A percentile compares a stretch with the other conserved stretches of the same genome.
Conservation (phyloP, 495 filamentous ascomycete species). For the Rostrohypoxylon terebratum region DNA sequence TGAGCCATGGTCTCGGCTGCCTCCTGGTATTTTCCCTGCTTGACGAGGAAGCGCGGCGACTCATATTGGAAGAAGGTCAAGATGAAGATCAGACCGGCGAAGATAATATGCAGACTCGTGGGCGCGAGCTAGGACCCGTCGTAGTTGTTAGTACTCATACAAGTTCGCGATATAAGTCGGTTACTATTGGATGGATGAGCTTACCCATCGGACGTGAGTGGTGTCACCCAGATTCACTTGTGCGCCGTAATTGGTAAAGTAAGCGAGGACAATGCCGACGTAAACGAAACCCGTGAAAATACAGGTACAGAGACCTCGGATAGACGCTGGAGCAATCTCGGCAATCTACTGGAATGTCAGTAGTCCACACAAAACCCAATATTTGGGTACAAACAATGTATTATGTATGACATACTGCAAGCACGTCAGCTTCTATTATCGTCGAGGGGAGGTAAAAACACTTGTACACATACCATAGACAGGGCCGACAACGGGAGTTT, state of each 20-base stretch:
- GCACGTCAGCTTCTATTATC: slow-evolving; percentile 15
- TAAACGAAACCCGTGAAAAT: slow-evolving; percentile 75
- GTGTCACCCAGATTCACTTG: slow-evolving; percentile 68
- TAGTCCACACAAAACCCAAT: slow-evolving; percentile 18
- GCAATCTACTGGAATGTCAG: slow-evolving; percentile 55
- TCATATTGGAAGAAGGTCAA: slow-evolving; percentile 74
- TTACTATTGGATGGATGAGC: slow-evolving; percentile 38
- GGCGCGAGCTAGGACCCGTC: slow-evolving; percentile 62
- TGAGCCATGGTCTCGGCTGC: slow-evolving; percentile 60
- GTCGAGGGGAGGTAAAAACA: neutral
- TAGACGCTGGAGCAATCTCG: slow-evolving; percentile 69
- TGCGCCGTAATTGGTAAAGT: slow-evolving; percentile 68
- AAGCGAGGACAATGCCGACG: slow-evolving; percentile 70
- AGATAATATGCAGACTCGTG: slow-evolving; percentile 77
- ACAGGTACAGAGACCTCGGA: slow-evolving; percentile 76
- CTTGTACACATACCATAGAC: slow-evolving; percentile 54
- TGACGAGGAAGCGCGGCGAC: slow-evolving; percentile 68
- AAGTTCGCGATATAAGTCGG: neutral
- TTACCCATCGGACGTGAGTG: slow-evolving; percentile 69
- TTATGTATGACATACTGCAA: slow-evolving; percentile 26
- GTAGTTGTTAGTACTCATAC: slow-evolving; percentile 5
- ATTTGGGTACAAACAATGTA: neutral
- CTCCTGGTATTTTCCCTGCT: slow-evolving; percentile 60
- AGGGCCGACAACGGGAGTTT: slow-evolving; percentile 74
- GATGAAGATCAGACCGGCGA: slow-evolving; percentile 73